Evolutionary conservation across 306 rosid genomes (phyloP).

Genomic region (Ziziphus jujuba): DNA sequence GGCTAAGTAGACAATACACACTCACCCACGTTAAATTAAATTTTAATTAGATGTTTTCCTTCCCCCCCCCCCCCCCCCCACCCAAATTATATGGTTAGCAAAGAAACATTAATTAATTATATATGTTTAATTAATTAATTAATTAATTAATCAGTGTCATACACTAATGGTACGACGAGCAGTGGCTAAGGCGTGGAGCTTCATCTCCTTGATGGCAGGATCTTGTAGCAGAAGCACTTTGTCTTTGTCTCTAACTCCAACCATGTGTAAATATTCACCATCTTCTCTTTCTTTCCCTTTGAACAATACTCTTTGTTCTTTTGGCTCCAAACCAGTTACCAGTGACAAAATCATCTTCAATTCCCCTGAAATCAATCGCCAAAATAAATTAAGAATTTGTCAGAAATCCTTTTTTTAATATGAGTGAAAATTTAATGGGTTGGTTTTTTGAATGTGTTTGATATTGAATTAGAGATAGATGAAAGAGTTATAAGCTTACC

Average conservation of each 20-base stretch:
- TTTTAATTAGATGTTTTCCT: constrained; percentile 3
- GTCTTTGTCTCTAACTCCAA: constrained; percentile 89
- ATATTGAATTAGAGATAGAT: neutral
- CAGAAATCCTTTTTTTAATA: neutral
- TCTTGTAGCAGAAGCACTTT: constrained; percentile 81
- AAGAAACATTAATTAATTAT: constrained; percentile 15
- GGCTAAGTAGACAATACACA: constrained; percentile 28
- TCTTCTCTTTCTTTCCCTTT: constrained; percentile 92
- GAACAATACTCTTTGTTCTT: constrained; percentile 83
- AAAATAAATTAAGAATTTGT: neutral
- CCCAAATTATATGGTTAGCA: constrained; percentile 34
- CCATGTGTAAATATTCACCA: constrained; percentile 83
- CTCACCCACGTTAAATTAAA: neutral
- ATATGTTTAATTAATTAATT: neutral
- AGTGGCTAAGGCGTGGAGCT: constrained; percentile 53
- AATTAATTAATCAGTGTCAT: constrained; percentile 25
- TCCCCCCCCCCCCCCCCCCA: no score
- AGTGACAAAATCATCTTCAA: constrained; percentile 73
- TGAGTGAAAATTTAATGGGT: constrained; percentile 9
- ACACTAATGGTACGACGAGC: constrained; percentile 49
- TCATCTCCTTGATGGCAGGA: constrained; percentile 83
- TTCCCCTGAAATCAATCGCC: constrained; percentile 63
- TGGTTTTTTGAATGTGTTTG: no score
- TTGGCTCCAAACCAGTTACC: constrained; percentile 68
- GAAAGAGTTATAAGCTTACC: constrained; percentile 39